A percentile compares a stretch with the other conserved stretches of the same genome.
These are phyloP conservation scores for Westerdykella aurantiaca DNA, from an alignment of 2,329 filamentous ascomycete genomes.

Conservation along the genomic window DNA sequence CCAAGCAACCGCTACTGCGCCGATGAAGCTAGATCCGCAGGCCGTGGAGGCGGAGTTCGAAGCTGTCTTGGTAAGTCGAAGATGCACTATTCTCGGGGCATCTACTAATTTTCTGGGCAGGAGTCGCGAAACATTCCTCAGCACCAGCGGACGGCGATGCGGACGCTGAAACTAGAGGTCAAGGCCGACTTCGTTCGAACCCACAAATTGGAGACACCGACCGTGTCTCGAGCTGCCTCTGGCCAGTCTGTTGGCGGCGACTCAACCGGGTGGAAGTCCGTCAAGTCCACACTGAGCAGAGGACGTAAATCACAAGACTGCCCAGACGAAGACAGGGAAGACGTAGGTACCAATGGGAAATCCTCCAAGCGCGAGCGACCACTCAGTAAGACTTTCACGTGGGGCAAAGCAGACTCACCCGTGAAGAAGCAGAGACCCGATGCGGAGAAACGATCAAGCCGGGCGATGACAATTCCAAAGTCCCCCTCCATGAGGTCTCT, in stretches of 20 bases:
- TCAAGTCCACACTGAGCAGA: constrained; percentile 41
- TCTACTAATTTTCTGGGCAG: constrained; percentile 47
- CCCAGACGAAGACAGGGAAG: constrained; percentile 18
- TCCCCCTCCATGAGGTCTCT: constrained; percentile 54
- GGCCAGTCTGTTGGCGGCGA: constrained; percentile 34
- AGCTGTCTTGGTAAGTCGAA: constrained; percentile 51
- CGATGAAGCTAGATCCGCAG: constrained; percentile 45
- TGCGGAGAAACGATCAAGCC: constrained; percentile 57
- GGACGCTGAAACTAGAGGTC: constrained; percentile 78
- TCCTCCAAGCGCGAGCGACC: constrained; percentile 45
- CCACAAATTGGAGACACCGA: constrained; percentile 61
- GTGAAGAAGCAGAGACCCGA: constrained; percentile 70
- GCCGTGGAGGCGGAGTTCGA: constrained; percentile 60
- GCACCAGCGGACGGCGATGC: constrained; percentile 91
- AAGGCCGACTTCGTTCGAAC: constrained; percentile 95
- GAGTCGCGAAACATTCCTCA: constrained; percentile 90
- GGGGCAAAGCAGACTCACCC: constrained; percentile 66
- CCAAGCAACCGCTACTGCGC: constrained; percentile 22
- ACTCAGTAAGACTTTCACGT: constrained; percentile 72
- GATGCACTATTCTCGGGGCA: constrained; percentile 26
- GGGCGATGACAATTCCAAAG: constrained; percentile 65
- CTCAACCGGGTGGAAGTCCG: constrained; percentile 26
- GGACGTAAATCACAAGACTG: constrained; percentile 30
- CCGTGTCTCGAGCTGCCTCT: constrained; percentile 45
- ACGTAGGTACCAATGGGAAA: background rate